A percentile compares a stretch with the other conserved stretches of the same genome.
These are phyloP conservation scores for Penicillium sp. DNA, from an alignment of 2,329 filamentous ascomycete genomes.

Conservation along the genomic window DNA sequence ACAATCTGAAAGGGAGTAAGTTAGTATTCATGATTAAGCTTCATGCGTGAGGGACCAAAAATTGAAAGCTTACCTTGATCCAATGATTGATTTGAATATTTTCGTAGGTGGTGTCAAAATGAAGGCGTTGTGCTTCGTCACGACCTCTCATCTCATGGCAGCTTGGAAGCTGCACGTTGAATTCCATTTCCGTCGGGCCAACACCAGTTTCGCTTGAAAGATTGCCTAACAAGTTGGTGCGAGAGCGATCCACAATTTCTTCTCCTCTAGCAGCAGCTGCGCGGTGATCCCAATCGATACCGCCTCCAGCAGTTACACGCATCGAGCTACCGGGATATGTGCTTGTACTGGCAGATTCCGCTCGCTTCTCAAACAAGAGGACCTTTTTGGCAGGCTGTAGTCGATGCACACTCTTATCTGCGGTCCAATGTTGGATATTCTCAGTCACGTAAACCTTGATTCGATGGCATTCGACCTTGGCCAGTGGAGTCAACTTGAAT, in stretches of 20 bases:
- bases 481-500: constrained; percentile 88
- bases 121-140: constrained; percentile 67
- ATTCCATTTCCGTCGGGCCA: constrained; percentile 91
- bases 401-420: constrained; percentile 80
- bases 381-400: constrained; percentile 85
- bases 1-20: constrained; percentile 71
- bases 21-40: constrained; percentile 15
- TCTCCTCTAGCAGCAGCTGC: constrained; percentile 61
- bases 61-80: constrained; percentile 74
- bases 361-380: constrained; percentile 83
- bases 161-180: constrained; percentile 88
- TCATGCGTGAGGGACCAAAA: too few relatives aligned
- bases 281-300: constrained; percentile 68
- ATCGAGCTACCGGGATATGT: constrained; percentile 77
- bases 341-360: constrained; percentile 74
- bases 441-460: constrained; percentile 92
- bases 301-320: constrained; percentile 77
- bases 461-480: constrained; percentile 91
- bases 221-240: constrained; percentile 78
- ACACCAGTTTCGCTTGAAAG: constrained; percentile 76
- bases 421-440: constrained; percentile 88
- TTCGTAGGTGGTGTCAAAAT: constrained; percentile 91
- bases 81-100: constrained; percentile 94
- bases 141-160: constrained; percentile 81
- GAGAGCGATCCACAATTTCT: constrained; percentile 57